Base-by-base conservation (phyloP, 1,139 yeast genomes). In the Blastobotrys petasosporus region DNA sequence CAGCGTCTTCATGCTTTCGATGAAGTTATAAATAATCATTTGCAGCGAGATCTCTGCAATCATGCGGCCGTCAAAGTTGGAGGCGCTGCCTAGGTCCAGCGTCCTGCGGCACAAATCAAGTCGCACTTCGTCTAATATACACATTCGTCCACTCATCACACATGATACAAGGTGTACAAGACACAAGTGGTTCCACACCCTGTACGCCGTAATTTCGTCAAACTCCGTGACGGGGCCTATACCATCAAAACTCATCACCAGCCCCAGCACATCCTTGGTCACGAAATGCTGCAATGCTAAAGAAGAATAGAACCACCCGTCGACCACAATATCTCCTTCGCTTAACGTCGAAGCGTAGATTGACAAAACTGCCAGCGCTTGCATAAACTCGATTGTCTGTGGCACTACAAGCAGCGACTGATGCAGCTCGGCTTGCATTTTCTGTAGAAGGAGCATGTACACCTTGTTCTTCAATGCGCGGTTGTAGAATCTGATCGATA, bases 31-130 rank as follows among this genome's bases (percentile, higher is more conserved):
- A 1, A 85, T 71, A 13, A 82, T 72, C 32, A 79, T 64, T 47
- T 82, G 76, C 9, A 84, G 71, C 15, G 81, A 77, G 45, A 84
- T 80, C 62, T 85, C 95, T 45, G 90, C 83, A 12, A 85, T 83
- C 80, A 85, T 84, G 51, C 94, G 67, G 11, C 88, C 90, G 60
- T 85, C 95, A 59, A 85, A 85, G 57, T 83, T 83, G 2, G 92
- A 83, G 0, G 92, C 80, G 39, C 77, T 71, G 1, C 81, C 73
- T 34, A 82, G 67, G 35, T 81, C 79, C 40, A 82, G 67, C 1
- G 83, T 76, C 7, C 82, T 73, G 17, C 79, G 73, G 49, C 88
- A 80, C 54, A 79, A 75, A 51, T 77, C 79, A 42, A 84, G 64
- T 48, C 90, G 67, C 32, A 75, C 70, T 51, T 78, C 82, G 59